Evolutionary conservation across 208 protist genomes (phyloP).

Genomic region (Vickermania spadyakhi): DNA sequence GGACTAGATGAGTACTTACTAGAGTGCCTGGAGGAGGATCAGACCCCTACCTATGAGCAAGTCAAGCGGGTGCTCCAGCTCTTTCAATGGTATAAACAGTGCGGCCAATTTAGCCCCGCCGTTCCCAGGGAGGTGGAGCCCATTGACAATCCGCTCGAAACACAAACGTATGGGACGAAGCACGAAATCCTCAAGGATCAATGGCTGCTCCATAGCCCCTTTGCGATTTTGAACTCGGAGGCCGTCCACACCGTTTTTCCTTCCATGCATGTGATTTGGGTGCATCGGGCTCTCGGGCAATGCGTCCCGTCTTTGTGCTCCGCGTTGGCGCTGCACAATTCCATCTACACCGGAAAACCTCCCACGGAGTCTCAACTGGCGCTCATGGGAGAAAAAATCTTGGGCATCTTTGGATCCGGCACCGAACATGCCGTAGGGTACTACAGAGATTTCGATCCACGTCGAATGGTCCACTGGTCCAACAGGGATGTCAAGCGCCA

Average conservation of each 20-base stretch:
- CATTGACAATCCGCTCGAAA: constrained; percentile 75
- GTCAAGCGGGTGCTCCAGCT: constrained; percentile 64
- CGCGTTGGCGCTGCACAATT: constrained; percentile 74
- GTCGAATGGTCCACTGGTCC: constrained; percentile 82
- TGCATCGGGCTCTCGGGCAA: constrained; percentile 79
- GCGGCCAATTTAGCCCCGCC: constrained; percentile 68
- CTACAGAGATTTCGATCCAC: constrained; percentile 68
- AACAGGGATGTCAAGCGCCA: constrained; percentile 85
- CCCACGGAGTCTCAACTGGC: constrained; percentile 75
- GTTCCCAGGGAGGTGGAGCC: constrained; percentile 59
- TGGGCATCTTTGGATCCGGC: constrained; percentile 84
- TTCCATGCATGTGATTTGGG: constrained; percentile 71
- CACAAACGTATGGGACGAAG: constrained; percentile 72
- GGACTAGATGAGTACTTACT: constrained; percentile 86
- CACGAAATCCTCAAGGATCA: constrained; percentile 35
- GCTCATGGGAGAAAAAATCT: constrained; percentile 77
- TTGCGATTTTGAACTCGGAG: constrained; percentile 70
- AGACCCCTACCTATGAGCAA: constrained; percentile 59
- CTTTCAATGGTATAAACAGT: constrained; percentile 83
- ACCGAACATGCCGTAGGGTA: constrained; percentile 78
- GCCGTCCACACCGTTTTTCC: constrained; percentile 59
- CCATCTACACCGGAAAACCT: constrained; percentile 82
- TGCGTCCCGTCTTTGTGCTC: constrained; percentile 85
- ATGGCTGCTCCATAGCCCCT: constrained; percentile 81
- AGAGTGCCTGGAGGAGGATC: constrained; percentile 80